Evolutionary conservation across 139 green algal genomes (phyloP).

Genomic region (Haematococcus sp.): DNA sequence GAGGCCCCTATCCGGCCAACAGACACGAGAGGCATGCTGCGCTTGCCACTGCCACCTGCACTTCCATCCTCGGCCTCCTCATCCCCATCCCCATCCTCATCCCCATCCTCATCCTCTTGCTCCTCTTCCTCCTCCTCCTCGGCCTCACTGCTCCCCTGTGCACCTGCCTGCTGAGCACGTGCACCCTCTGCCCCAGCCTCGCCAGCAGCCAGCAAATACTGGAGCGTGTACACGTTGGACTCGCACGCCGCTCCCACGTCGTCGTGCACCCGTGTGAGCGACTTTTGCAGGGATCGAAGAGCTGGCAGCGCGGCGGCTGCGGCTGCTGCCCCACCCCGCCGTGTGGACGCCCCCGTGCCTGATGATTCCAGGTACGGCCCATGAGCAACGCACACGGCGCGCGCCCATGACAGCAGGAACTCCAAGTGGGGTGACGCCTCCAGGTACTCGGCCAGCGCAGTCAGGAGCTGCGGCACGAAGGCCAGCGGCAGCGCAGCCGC

Average conservation of each 20-base stretch:
- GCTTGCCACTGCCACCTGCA: not conserved
- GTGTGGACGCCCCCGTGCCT: not conserved
- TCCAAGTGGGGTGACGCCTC: slow-evolving; percentile 73
- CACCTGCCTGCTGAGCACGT: not conserved
- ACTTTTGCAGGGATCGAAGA: slow-evolving; percentile 67
- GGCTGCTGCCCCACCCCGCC: slow-evolving; percentile 12
- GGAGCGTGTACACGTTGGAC: slow-evolving; percentile 73
- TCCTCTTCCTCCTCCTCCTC: not conserved
- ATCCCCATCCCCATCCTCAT: slow-evolving; percentile 11
- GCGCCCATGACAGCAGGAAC: slow-evolving; percentile 73
- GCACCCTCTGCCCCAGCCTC: not conserved
- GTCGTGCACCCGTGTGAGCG: slow-evolving; percentile 53
- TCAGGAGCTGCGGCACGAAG: slow-evolving; percentile 50
- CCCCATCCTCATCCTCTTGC: not conserved
- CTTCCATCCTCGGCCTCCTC: not conserved
- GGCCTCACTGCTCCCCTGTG: slow-evolving; percentile 4
- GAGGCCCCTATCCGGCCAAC: too few relatives aligned
- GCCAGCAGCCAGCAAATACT: slow-evolving; percentile 59
- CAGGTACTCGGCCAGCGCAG: slow-evolving; percentile 55
- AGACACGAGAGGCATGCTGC: not conserved
- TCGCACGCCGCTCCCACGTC: slow-evolving; percentile 66
- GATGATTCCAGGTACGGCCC: slow-evolving; percentile 46
- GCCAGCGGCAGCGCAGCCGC: slow-evolving; percentile 54
- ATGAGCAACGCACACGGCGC: slow-evolving; percentile 50
- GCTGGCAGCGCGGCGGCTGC: slow-evolving; percentile 28